These are phyloP conservation scores for Viola pubescens DNA, from an alignment of 441 rosid genomes.

Conservation along the genomic window DNA sequence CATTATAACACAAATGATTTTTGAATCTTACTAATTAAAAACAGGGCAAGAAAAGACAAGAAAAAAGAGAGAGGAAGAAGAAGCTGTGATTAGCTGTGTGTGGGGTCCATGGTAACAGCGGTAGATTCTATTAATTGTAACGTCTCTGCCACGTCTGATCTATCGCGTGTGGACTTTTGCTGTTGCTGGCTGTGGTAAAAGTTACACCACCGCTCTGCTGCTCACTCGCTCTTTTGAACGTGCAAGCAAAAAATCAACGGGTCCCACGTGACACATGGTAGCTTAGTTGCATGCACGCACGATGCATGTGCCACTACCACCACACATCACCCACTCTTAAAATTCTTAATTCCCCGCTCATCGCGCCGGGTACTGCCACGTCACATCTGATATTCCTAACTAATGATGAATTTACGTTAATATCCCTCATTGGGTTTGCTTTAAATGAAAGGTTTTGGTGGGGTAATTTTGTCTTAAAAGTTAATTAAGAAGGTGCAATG, in stretches of 20 bases:
- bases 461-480: slow-evolving; percentile 12
- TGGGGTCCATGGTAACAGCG: slow-evolving; percentile 30
- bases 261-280: slow-evolving; percentile 46
- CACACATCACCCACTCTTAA: too few species aligned
- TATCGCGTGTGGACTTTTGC: slow-evolving; percentile 9
- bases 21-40: too few species aligned
- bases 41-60: too few species aligned
- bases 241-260: slow-evolving; percentile 21
- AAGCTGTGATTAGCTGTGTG: slow-evolving; percentile 22
- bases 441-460: accelerated
- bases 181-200: too few species aligned
- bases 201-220: background rate
- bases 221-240: slow-evolving; percentile 14
- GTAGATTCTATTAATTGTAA: slow-evolving; percentile 8
- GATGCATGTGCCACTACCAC: slow-evolving; percentile 41
- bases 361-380: slow-evolving; percentile 26
- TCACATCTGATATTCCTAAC: background rate
- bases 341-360: slow-evolving; percentile 15
- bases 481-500: slow-evolving; percentile 18
- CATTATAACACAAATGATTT: too few species aligned
- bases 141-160: slow-evolving; percentile 21
- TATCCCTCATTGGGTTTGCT: background rate
- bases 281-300: slow-evolving; percentile 49
- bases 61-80: background rate
- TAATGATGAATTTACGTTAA: background rate